These are phyloP conservation scores for Maudiozyma pseudohumilis DNA, from an alignment of 805 yeast genomes.

Conservation along the genomic window DNA sequence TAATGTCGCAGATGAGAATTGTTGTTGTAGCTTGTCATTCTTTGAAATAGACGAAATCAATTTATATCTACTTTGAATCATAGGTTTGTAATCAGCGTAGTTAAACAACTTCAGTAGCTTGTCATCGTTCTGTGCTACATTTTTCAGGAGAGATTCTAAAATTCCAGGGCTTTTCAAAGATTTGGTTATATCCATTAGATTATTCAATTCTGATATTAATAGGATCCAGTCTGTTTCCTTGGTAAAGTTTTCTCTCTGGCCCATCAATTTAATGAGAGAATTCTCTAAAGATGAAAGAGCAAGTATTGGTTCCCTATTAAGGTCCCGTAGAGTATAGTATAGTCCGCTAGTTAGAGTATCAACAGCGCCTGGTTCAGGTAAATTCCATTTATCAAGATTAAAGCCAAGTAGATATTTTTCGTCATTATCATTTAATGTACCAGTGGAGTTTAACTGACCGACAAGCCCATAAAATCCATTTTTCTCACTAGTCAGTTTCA, in stretches of 20 bases:
- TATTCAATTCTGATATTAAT: constrained; percentile 11
- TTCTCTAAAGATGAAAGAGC: constrained; percentile 3
- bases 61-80: constrained; percentile 13
- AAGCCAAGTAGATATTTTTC: constrained; percentile 54
- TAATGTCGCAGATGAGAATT: background rate
- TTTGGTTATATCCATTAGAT: constrained; percentile 6
- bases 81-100: constrained; percentile 10
- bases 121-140: constrained; percentile 4
- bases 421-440: constrained; percentile 6
- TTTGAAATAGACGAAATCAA: constrained; percentile 6
- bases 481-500: constrained; percentile 33
- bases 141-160: background rate
- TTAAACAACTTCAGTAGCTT: background rate
- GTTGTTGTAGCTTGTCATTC: background rate
- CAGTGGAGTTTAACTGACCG: constrained; percentile 30
- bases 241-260: constrained; percentile 7
- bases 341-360: constrained; percentile 36
- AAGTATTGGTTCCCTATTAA: constrained; percentile 10
- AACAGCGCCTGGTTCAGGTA: constrained; percentile 39
- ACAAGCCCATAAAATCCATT: constrained; percentile 55
- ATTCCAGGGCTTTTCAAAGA: background rate
- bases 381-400: constrained; percentile 71
- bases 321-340: constrained; percentile 42
- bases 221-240: constrained; percentile 15
- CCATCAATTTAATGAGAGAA: constrained; percentile 3